Conservation (phyloP, 1,284 basidiomycete species). For the Sporisorium graminicola region DNA sequence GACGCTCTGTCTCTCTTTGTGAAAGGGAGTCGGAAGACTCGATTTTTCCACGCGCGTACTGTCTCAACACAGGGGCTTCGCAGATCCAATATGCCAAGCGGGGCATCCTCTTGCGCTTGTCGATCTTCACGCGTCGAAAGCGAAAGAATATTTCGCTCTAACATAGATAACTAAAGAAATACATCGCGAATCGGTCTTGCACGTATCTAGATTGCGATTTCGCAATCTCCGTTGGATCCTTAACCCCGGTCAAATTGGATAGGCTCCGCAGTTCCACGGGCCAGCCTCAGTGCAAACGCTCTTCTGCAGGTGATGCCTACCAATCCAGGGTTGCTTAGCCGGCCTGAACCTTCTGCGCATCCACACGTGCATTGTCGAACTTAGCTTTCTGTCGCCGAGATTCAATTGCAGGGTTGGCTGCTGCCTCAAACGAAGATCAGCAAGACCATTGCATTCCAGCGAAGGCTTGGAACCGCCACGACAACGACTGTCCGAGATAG, state of each 20-base stretch:
- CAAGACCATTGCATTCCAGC: background rate
- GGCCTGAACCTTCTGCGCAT: too few species aligned
- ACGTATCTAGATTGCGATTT: background rate
- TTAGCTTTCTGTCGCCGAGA: too few species aligned
- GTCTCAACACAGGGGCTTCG: conserved; percentile 9
- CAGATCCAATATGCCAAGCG: background rate
- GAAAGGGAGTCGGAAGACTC: background rate
- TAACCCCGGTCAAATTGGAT: conserved; percentile 18
- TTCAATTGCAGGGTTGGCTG: too few species aligned
- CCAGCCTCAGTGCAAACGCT: too few species aligned
- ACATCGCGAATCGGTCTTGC: background rate
- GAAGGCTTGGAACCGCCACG: background rate
- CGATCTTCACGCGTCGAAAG: conserved; percentile 9
- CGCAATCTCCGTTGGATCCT: conserved; percentile 35
- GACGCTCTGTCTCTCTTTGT: background rate
- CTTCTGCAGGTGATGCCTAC: too few species aligned
- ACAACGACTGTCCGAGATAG: too few species aligned
- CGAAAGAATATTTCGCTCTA: background rate
- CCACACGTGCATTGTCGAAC: background rate
- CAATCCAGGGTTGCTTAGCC: too few species aligned
- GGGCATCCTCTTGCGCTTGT: conserved; percentile 1
- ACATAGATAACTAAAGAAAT: background rate
- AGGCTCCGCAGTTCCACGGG: background rate
- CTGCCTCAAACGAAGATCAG: background rate
- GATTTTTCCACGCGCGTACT: conserved; percentile 15